Base-by-base conservation (phyloP, 352 stramenopile species). In the Phytopythium litorale region DNA sequence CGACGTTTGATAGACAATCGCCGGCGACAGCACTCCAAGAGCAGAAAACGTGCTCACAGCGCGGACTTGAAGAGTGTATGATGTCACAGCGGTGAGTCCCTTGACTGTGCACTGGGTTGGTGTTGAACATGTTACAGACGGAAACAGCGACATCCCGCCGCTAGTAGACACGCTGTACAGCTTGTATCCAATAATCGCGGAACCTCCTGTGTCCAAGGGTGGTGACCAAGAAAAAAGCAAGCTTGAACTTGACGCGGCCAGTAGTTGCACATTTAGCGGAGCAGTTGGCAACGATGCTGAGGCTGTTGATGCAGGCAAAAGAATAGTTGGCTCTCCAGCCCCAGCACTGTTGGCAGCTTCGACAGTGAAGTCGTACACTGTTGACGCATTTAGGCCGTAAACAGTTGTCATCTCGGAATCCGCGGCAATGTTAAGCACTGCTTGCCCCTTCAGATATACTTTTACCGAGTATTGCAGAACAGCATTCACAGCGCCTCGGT, bases 141-240 rank as follows among this genome's bases (percentile, higher is more conserved):
- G 12, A 37, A 85, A 85, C 7, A 38, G 42, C 4, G 62, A 32
- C 6, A 66, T n/a, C 0, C 21, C 42, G 0, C 63, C 73, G 15
- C 58, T 58, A 16, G 21, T 50, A 1, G 37, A 25, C 0, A 79
- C 62, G 5, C 73, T 74, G 58, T 79, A 88, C 7, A 89, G 49
- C 5, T 72, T 80, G 62, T 89, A 89, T 7, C 54, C 65, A 13
- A 87, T 52, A 3, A 91, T 70, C 0, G 25, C 32, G 9, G 77
- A 76, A 9, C 81, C 81, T 7, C 81, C 81, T 21, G 63, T 58
- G 50, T 91, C 81, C 11, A 79, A 55, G 0, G 81, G 79, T 8
- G 68, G 21, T n/a, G 64, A 50, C 81, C 81, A 89, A 0, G 68
- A 68, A 12, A 89, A n/a, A 0, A 78, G 37, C 8, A 84, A 50